Evolutionary conservation across 2,329 filamentous ascomycete species (phyloP).

Genomic region (Myriosclerotinia scirpicola): DNA sequence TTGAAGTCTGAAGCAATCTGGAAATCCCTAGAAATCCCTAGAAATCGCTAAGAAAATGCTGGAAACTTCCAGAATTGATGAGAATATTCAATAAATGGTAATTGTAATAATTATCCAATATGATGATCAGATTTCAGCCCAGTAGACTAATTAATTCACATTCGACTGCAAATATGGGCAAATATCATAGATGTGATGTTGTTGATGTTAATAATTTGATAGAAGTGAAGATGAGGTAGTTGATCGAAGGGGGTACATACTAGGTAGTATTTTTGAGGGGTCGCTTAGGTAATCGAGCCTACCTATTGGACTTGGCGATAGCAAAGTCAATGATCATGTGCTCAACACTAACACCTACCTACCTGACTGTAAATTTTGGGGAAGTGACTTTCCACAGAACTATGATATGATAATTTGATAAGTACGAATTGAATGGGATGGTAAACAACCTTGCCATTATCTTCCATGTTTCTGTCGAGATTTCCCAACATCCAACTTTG

Average conservation of each 20-base stretch:
- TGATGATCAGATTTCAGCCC: background rate
- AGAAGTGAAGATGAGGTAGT: background rate
- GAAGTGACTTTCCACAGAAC: background rate
- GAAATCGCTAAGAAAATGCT: conserved; percentile 5
- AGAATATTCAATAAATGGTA: background rate
- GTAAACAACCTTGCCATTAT: background rate
- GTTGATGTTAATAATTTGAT: background rate
- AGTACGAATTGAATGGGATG: background rate
- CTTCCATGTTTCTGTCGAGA: background rate
- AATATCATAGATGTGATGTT: background rate
- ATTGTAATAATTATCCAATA: background rate
- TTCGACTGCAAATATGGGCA: background rate
- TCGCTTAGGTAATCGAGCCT: background rate
- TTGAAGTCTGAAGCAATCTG: conserved; percentile 8
- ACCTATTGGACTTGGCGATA: background rate
- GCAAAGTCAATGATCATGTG: background rate
- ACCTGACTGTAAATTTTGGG: background rate
- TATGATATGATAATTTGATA: background rate
- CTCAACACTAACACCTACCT: too few species aligned
- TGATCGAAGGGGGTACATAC: background rate
- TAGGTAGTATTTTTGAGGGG: background rate
- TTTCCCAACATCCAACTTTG: background rate
- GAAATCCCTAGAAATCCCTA: conserved; percentile 1
- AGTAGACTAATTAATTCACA: background rate
- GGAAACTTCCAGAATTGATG: conserved; percentile 15